Evolutionary conservation across 148 eudicot genomes (phyloP).

Genomic region (Nepenthes gracilis): DNA sequence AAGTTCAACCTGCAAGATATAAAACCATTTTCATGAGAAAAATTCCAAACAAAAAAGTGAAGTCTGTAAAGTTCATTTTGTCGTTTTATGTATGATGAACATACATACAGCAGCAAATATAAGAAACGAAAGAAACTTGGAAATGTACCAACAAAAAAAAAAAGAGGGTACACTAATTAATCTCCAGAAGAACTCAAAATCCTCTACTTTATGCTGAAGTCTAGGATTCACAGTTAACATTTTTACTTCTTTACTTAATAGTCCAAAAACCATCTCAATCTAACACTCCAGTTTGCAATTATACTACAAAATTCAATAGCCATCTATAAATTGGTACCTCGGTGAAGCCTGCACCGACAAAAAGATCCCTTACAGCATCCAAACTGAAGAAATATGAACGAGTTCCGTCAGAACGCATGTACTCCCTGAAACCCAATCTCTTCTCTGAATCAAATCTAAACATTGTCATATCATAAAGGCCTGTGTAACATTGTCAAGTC

Average conservation of each 20-base stretch:
- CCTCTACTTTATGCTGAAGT: too few relatives aligned
- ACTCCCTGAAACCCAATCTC: conserved; percentile 75
- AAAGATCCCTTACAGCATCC: conserved; percentile 51
- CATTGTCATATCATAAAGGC: conserved; percentile 98
- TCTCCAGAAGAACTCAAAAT: too few relatives aligned
- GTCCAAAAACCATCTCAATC: not conserved
- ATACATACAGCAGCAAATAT: too few relatives aligned
- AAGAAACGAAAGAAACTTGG: too few relatives aligned
- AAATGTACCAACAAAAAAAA: too few relatives aligned
- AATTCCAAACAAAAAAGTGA: not conserved
- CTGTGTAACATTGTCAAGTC: conserved; percentile 24
- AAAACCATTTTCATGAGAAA: not conserved
- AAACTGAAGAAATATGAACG: conserved; percentile 84
- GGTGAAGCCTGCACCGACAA: conserved; percentile 58
- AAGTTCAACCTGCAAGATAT: conserved; percentile 62
- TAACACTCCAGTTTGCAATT: too few relatives aligned
- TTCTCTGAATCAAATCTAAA: conserved; percentile 77
- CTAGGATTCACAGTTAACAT: too few relatives aligned
- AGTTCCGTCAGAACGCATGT: conserved; percentile 85
- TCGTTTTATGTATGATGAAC: too few relatives aligned
- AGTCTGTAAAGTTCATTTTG: not conserved
- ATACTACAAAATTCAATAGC: not conserved
- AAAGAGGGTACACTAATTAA: too few relatives aligned
- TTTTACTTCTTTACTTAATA: too few relatives aligned
- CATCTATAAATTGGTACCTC: conserved; percentile 39